Conservation (phyloP, 1,284 basidiomycete species). For the Exobasidium rhododendri region DNA sequence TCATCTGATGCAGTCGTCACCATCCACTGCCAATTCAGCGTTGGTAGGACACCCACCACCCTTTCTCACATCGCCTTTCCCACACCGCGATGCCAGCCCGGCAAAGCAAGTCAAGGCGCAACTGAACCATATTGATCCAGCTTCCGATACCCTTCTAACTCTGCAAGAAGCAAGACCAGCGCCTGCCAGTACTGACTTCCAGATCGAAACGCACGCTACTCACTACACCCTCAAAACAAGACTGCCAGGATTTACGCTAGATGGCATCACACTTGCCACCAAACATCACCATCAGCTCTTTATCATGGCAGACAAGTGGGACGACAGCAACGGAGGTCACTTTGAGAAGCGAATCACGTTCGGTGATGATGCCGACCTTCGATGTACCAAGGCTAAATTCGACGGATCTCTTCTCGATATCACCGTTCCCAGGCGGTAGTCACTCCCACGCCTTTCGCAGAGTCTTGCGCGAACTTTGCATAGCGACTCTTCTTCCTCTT, state of each 20-base stretch:
- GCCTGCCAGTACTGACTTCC: slow-evolving; percentile 35
- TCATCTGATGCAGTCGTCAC: background rate
- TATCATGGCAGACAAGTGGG: slow-evolving; percentile 48
- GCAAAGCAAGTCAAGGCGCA: background rate
- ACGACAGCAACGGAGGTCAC: slow-evolving; percentile 33
- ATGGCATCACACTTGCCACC: slow-evolving; percentile 46
- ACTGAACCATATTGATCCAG: slow-evolving; percentile 16
- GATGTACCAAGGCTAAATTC: slow-evolving; percentile 35
- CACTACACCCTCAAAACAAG: slow-evolving; percentile 29
- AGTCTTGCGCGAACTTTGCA: too few species aligned
- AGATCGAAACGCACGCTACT: slow-evolving; percentile 29
- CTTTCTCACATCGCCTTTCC: background rate
- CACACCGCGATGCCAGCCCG: background rate
- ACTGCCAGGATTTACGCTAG: slow-evolving; percentile 45
- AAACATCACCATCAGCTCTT: slow-evolving; percentile 48
- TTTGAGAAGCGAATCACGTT: slow-evolving; percentile 50
- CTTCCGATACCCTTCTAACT: slow-evolving; percentile 30
- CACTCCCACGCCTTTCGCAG: background rate
- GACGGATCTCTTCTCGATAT: slow-evolving; percentile 32
- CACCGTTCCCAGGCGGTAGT: slow-evolving; percentile 19
- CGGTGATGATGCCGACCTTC: slow-evolving; percentile 36
- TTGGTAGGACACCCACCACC: too few species aligned
- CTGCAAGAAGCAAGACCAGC: slow-evolving; percentile 38
- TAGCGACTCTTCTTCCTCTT: too few species aligned
- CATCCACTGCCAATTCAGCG: background rate